These are phyloP conservation scores for Saxophila tyrrhenica DNA, from an alignment of 495 filamentous ascomycete genomes.

Conservation along the genomic window DNA sequence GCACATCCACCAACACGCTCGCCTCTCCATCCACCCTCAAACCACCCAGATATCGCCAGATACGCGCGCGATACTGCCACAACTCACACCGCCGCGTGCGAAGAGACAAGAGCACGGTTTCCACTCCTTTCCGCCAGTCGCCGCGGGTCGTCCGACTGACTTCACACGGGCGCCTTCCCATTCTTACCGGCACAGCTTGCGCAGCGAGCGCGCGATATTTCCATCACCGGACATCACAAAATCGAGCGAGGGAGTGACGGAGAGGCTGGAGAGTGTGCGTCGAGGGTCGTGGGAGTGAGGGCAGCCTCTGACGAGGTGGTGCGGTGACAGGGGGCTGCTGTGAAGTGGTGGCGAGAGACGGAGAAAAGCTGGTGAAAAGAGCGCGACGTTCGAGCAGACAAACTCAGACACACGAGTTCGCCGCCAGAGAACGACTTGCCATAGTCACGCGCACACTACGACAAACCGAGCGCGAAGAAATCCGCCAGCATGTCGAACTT, in stretches of 20 bases:
- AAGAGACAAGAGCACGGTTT: not conserved
- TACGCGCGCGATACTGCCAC: constrained; percentile 4
- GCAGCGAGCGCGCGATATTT: constrained; percentile 7
- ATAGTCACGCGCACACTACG: not conserved
- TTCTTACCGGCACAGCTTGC: constrained; percentile 1
- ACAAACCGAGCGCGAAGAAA: not conserved
- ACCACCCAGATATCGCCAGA: not conserved
- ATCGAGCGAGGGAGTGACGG: not conserved
- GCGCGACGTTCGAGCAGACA: not conserved
- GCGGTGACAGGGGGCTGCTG: constrained; percentile 8
- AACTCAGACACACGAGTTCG: not conserved
- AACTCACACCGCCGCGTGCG: not conserved
- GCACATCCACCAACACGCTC: not conserved
- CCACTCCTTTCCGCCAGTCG: not conserved
- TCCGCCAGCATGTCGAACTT: constrained; percentile 77
- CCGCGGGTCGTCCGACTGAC: constrained; percentile 9
- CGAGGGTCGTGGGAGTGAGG: constrained; percentile 5
- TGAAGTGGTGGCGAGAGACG: not conserved
- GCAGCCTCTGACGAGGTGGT: constrained; percentile 18
- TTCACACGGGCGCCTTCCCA: not conserved
- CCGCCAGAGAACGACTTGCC: not conserved
- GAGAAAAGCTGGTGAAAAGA: not conserved
- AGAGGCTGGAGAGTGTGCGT: not conserved
- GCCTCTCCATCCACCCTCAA: not conserved
- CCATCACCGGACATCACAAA: constrained; percentile 6